A percentile compares a stretch with the other conserved stretches of the same genome.
Conservation (phyloP, 352 stramenopile species). For the Thalassiosira mediterranea region DNA sequence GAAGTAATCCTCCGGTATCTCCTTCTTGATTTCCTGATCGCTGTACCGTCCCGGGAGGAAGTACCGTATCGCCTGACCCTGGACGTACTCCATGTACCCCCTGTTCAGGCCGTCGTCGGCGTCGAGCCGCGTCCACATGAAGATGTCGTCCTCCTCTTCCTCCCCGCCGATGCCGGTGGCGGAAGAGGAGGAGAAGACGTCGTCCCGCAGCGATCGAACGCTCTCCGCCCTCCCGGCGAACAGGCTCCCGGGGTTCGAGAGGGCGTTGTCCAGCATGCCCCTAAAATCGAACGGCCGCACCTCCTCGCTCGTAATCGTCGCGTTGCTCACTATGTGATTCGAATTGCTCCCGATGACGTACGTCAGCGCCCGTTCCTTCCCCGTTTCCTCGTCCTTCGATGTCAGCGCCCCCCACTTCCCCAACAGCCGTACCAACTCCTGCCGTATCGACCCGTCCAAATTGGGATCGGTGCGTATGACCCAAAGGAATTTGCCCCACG, state of each 20-base stretch:
- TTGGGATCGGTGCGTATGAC: conserved; percentile 73
- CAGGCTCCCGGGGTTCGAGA: conserved; percentile 27
- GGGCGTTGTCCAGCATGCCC: conserved; percentile 31
- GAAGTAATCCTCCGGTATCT: conserved; percentile 1
- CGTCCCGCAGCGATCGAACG: conserved; percentile 23
- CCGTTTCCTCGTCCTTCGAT: neutral
- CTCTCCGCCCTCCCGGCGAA: conserved; percentile 27
- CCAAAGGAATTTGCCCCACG: conserved; percentile 68
- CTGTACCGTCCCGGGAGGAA: conserved; percentile 42
- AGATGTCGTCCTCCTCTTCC: conserved; percentile 28
- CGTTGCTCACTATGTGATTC: conserved; percentile 50
- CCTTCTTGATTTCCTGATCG: conserved; percentile 18
- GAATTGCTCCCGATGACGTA: conserved; percentile 54
- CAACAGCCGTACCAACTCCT: conserved; percentile 37
- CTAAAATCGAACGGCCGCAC: conserved; percentile 40
- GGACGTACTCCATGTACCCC: conserved; percentile 66
- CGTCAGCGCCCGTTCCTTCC: conserved; percentile 36
- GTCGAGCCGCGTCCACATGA: conserved; percentile 80
- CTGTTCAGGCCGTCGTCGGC: conserved; percentile 77
- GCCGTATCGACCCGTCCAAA: conserved; percentile 46
- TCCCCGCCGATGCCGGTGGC: conserved; percentile 10
- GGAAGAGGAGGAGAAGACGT: too few species aligned
- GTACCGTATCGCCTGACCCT: conserved; percentile 55
- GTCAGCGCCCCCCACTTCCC: conserved; percentile 19
- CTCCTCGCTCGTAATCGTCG: conserved; percentile 5